Percentiles rank a stretch among this genome's conserved stretches.
Conservation (phyloP, 768 basidiomycete genomes). For the Pisolithus orientalis region DNA sequence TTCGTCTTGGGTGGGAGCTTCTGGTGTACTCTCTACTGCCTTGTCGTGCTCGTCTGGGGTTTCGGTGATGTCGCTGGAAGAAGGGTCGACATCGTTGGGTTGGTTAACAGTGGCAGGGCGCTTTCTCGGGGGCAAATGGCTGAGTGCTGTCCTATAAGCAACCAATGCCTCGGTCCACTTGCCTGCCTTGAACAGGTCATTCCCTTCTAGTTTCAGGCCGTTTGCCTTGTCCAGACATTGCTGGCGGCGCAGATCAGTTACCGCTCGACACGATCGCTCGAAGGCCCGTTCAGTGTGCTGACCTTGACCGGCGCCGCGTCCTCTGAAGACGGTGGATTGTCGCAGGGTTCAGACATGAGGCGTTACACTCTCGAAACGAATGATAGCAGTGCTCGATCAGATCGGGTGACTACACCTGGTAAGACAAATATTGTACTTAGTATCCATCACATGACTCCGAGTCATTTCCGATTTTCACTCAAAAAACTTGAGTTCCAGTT, state of each 20-base stretch:
- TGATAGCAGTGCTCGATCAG: background rate
- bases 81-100: constrained; percentile 13
- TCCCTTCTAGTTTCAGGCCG: constrained; percentile 69
- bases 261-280: background rate
- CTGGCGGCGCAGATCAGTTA: constrained; percentile 23
- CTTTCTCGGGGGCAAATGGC: constrained; percentile 50
- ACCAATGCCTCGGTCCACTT: constrained; percentile 67
- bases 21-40: constrained; percentile 10
- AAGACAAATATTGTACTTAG: background rate
- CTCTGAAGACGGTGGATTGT: background rate
- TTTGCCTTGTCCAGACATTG: constrained; percentile 45
- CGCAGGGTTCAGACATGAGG: constrained; percentile 2
- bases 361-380: background rate
- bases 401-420: background rate
- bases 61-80: constrained; percentile 12
- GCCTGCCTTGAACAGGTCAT: constrained; percentile 58
- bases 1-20: constrained; percentile 31
- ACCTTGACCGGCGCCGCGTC: background rate
- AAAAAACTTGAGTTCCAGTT: background rate
- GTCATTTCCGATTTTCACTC: background rate
- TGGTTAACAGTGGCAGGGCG: constrained; percentile 12
- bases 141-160: constrained; percentile 65
- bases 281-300: background rate
- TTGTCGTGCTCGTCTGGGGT: constrained; percentile 13
- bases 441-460: background rate